These are phyloP conservation scores for Aspergillus pseudonomiae DNA, from an alignment of 2,329 filamentous ascomycete species.

Conservation along the genomic window DNA sequence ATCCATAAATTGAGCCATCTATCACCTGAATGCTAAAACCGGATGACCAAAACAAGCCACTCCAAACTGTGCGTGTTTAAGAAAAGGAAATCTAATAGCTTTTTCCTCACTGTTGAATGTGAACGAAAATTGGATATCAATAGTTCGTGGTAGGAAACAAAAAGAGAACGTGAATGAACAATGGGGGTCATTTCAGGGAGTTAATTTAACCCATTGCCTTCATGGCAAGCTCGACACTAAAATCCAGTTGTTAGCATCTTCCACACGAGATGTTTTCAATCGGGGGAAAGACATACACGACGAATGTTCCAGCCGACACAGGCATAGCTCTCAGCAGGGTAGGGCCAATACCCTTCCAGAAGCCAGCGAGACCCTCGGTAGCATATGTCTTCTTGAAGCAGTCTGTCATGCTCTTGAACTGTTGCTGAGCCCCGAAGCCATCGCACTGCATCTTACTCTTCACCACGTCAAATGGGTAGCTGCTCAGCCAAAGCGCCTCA, in stretches of 20 bases:
- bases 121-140: conserved; percentile 27
- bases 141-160: conserved; percentile 8
- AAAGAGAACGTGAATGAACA: conserved; percentile 12
- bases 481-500: conserved; percentile 88
- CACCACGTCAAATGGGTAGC: conserved; percentile 94
- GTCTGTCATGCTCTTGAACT: conserved; percentile 81
- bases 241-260: conserved; percentile 14
- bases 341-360: conserved; percentile 93
- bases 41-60: conserved; percentile 3
- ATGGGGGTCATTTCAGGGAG: conserved; percentile 8
- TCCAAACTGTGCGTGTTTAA: neutral
- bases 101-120: conserved; percentile 23
- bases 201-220: conserved; percentile 45
- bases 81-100: conserved; percentile 11
- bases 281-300: conserved; percentile 57
- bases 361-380: conserved; percentile 75
- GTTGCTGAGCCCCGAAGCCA: conserved; percentile 73
- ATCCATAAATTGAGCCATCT: conserved; percentile 2
- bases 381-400: conserved; percentile 84
- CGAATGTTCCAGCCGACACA: conserved; percentile 96
- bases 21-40: neutral
- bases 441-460: conserved; percentile 99
- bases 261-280: neutral
- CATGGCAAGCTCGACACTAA: conserved; percentile 52
- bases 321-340: conserved; percentile 95